Evolutionary conservation across 2,329 filamentous ascomycete species (phyloP).

Genomic region (Colletotrichum graminicola): DNA sequence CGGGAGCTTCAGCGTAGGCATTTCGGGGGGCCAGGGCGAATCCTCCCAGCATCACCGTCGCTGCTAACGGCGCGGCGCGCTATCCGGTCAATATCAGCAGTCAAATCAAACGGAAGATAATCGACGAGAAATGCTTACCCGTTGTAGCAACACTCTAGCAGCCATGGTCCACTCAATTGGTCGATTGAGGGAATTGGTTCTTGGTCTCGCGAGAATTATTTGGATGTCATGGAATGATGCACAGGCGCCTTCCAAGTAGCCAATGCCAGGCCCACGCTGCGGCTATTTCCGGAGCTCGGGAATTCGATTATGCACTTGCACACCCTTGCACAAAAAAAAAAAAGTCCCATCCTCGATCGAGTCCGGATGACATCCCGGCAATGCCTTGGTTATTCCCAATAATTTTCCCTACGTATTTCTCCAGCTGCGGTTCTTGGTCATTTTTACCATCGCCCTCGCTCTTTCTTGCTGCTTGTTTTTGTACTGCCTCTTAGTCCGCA

Average conservation of each 20-base stretch:
- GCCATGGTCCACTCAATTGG: slow-evolving; percentile 69
- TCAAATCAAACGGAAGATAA: background rate
- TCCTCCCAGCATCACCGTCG: slow-evolving; percentile 63
- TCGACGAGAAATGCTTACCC: slow-evolving; percentile 55
- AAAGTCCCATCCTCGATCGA: slow-evolving; percentile 10
- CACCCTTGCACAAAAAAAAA: slow-evolving; percentile 36
- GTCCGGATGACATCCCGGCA: slow-evolving; percentile 27
- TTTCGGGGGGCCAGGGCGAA: slow-evolving; percentile 61
- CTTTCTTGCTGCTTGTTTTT: slow-evolving; percentile 22
- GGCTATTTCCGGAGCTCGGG: slow-evolving; percentile 48
- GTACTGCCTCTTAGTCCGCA: background rate
- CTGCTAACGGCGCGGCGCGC: slow-evolving; percentile 67
- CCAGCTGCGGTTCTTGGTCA: slow-evolving; percentile 19
- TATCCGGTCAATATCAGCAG: slow-evolving; percentile 48
- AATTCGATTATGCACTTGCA: slow-evolving; percentile 41
- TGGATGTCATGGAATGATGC: slow-evolving; percentile 43
- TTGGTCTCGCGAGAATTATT: slow-evolving; percentile 44
- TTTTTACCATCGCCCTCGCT: slow-evolving; percentile 40
- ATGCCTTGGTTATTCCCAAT: slow-evolving; percentile 24
- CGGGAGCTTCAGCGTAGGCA: slow-evolving; percentile 65
- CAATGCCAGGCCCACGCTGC: slow-evolving; percentile 42
- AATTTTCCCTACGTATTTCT: slow-evolving; percentile 22
- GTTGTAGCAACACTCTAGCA: slow-evolving; percentile 70
- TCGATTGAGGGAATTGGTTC: slow-evolving; percentile 44
- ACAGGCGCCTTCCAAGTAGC: slow-evolving; percentile 25